Evolutionary conservation across 75 land plant genomes (phyloP), one percentile per base, ranked within the genome.

Genomic region (Sequoia sempervirens): DNA sequence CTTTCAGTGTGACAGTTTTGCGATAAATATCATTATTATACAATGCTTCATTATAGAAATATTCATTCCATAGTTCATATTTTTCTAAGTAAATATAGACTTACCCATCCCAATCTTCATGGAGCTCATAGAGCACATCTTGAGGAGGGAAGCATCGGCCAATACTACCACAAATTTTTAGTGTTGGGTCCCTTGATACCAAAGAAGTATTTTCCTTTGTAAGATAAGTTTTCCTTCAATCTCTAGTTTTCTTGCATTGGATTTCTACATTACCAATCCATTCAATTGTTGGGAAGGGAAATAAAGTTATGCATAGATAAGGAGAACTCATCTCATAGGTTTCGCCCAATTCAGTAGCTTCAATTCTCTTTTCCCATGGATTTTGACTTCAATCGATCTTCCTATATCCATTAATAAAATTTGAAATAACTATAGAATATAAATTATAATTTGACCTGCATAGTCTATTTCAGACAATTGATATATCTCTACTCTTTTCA

Each of bases 291-390:
- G 79, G 38, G 17, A 40, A 37, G 37, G 79, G 79, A 18, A 97
- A 83, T 14, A 95, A 85, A 32, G 85, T 88, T 14, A 97, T 88
- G 12, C 70, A 52, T 3, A 95, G 87, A 26, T 89, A 92, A 28
- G 99, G 98, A 4, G 87, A 84, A 38, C 92, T 91, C 90, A 93
- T 90, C 61, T 89, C 93, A 87, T 97, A 97, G 17, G 82, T 90
- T 84, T 97, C 97, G 1, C 88, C 78, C 47, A 86, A 87, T 14
- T 84, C 82, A 79, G 69, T 2, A 97, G 88, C 78, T 86, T 95
- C 74, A 97, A 23, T 41, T 11, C 81, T 80, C 84, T 92, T 91
- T n/a, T n/a, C n/a, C n/a, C n/a, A n/a, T n/a, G n/a, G n/a, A n/a
- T n/a, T n/a, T n/a, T n/a, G n/a, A n/a, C n/a, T n/a, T n/a, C n/a